Percentiles rank a stretch among this genome's conserved stretches.
These are phyloP conservation scores for Apiotrichum akiyoshidainum DNA, from an alignment of 1,284 basidiomycete genomes.

Conservation along the genomic window DNA sequence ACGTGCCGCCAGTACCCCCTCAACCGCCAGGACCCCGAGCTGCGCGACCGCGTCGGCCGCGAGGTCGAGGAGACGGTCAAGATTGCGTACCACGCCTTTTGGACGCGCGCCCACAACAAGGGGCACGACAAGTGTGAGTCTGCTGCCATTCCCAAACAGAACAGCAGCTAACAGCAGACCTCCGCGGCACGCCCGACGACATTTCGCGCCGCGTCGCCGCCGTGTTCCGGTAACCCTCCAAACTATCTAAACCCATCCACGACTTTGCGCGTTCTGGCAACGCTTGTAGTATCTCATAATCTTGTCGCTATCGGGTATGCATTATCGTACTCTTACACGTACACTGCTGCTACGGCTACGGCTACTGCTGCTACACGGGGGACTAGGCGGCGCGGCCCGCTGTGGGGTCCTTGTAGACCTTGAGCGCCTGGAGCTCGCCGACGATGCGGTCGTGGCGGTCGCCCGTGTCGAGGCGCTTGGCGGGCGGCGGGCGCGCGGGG, in stretches of 20 bases:
- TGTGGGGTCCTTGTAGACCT: constrained; percentile 47
- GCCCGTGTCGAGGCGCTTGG: constrained; percentile 24
- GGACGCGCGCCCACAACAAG: constrained; percentile 30
- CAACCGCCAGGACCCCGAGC: constrained; percentile 41
- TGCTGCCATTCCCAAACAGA: neutral
- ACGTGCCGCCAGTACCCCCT: constrained; percentile 36
- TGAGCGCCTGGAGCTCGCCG: constrained; percentile 49
- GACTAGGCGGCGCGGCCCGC: constrained; percentile 44
- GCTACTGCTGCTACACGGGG: neutral
- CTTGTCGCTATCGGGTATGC: neutral
- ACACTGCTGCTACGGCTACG: neutral
- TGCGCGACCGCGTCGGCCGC: constrained; percentile 42
- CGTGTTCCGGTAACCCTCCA: constrained; percentile 33
- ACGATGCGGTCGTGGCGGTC: constrained; percentile 42
- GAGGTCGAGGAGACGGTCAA: constrained; percentile 43
- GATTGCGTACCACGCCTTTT: constrained; percentile 33
- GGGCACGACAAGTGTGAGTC: constrained; percentile 44
- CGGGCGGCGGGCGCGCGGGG: neutral
- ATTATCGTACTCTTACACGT: neutral
- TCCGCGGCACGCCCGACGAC: constrained; percentile 40
- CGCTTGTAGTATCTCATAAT: neutral
- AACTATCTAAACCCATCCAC: neutral
- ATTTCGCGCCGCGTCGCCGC: constrained; percentile 31
- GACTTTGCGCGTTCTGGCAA: too few species aligned
- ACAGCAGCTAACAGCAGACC: constrained; percentile 27